These are phyloP conservation scores for Penicillium soppii DNA, from an alignment of 495 filamentous ascomycete genomes.

Conservation along the genomic window DNA sequence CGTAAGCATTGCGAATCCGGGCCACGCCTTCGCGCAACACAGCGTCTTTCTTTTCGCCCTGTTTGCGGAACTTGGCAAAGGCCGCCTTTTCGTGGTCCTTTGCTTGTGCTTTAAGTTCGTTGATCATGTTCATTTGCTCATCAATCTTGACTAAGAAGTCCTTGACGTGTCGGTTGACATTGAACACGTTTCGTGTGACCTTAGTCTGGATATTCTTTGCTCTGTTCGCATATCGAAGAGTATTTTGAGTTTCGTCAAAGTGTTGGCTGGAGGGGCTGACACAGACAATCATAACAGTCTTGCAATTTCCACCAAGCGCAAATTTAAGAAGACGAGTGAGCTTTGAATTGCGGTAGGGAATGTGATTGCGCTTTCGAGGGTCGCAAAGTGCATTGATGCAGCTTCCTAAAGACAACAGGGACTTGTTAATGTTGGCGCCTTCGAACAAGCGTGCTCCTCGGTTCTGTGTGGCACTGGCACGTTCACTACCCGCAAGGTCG, in stretches of 20 bases:
- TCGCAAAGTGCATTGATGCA: constrained; percentile 99
- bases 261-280: constrained; percentile 95
- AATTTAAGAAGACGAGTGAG: constrained; percentile 96
- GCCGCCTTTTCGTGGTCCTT: constrained; percentile 85
- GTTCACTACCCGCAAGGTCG: constrained; percentile 93
- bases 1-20: constrained; percentile 79
- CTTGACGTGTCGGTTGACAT: constrained; percentile 98
- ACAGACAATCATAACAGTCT: constrained; percentile 99
- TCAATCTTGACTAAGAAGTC: constrained; percentile 98
- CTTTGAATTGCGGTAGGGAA: constrained; percentile 97
- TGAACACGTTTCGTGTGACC: constrained; percentile 96
- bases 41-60: constrained; percentile 75
- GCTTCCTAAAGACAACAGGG: constrained; percentile 88
- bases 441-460: constrained; percentile 87
- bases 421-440: constrained; percentile 99
- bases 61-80: constrained; percentile 87
- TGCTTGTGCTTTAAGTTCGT: constrained; percentile 88
- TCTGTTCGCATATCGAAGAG: constrained; percentile 92
- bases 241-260: constrained; percentile 99
- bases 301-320: constrained; percentile 95
- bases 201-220: constrained; percentile 99
- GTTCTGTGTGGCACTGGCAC: constrained; percentile 96
- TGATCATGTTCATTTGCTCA: constrained; percentile 89
- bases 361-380: constrained; percentile 85
- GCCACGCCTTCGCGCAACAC: constrained; percentile 78